phyloP scores from a whole-genome alignment of 768 basidiomycete genomes.

The Cantharellus anzutake region DNA sequence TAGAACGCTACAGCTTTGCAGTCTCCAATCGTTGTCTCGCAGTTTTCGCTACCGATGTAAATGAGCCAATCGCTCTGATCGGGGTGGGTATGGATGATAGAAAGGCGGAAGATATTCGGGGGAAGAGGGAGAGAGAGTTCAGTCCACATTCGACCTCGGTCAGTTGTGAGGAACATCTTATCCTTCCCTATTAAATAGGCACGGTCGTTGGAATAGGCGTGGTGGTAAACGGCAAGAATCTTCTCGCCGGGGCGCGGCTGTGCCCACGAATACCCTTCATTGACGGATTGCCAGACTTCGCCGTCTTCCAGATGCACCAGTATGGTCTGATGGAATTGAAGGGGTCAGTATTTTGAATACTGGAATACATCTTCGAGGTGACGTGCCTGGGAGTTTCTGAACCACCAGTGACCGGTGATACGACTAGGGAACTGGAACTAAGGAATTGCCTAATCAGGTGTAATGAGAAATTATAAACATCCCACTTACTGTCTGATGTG shows the following conservation, averaged over 20 bases:
- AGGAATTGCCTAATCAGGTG: neutral
- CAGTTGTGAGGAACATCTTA: conserved; percentile 62
- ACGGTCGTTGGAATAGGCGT: conserved; percentile 56
- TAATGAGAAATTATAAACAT: neutral
- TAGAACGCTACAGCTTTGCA: conserved; percentile 68
- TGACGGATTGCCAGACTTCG: conserved; percentile 82
- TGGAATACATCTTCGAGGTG: neutral
- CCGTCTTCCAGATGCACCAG: conserved; percentile 62
- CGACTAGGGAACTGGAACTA: conserved; percentile 46
- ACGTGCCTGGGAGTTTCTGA: conserved; percentile 53
- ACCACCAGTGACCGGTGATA: conserved; percentile 69
- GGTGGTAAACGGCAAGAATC: conserved; percentile 77
- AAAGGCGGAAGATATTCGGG: conserved; percentile 62
- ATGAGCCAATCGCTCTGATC: conserved; percentile 58
- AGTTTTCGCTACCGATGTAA: conserved; percentile 68
- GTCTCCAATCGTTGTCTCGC: conserved; percentile 25
- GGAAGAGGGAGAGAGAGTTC: conserved; percentile 34
- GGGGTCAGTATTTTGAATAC: neutral
- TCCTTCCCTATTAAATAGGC: conserved; percentile 76
- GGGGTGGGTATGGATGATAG: conserved; percentile 77
- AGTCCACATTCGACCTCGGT: conserved; percentile 61
- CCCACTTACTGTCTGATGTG: conserved; percentile 48
- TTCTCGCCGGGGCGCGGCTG: conserved; percentile 37
- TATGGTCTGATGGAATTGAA: conserved; percentile 35
- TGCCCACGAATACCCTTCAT: conserved; percentile 87